Conservation (phyloP, 1,139 yeast genomes). For the Yamadazyma sp. region DNA sequence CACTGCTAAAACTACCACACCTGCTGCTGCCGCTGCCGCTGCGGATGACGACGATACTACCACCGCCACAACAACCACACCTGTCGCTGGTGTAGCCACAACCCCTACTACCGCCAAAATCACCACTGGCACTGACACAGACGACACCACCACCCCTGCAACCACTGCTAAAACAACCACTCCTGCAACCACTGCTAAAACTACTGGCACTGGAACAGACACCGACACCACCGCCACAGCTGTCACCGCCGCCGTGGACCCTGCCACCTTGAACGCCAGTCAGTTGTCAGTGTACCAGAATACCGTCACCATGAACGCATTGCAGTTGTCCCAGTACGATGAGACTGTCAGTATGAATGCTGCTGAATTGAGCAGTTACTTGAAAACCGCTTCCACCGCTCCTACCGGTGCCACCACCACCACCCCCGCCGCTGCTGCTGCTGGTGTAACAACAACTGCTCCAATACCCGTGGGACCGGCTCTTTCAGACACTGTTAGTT, state of each 20-base stretch:
- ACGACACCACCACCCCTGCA: constrained; percentile 11
- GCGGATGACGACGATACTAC: too few relatives aligned
- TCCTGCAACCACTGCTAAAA: constrained; percentile 8
- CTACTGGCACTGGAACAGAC: constrained; percentile 11
- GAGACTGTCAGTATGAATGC: constrained; percentile 14
- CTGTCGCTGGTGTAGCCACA: constrained; percentile 5
- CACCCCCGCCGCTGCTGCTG: constrained; percentile 7
- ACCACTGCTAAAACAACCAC: constrained; percentile 9
- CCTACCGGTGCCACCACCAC: constrained; percentile 7
- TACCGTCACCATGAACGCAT: constrained; percentile 16
- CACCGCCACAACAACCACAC: constrained; percentile 7
- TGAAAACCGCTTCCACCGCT: constrained; percentile 15
- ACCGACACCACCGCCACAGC: constrained; percentile 9
- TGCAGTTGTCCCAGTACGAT: constrained; percentile 12
- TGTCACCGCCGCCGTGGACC: constrained; percentile 7
- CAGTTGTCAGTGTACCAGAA: constrained; percentile 9
- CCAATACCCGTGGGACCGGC: constrained; percentile 12
- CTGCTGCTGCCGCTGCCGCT: constrained; percentile 8
- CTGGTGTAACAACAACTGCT: constrained; percentile 10
- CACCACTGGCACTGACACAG: constrained; percentile 9
- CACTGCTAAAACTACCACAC: constrained; percentile 7
- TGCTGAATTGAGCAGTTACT: constrained; percentile 11
- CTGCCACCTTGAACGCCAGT: constrained; percentile 10
- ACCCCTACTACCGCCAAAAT: constrained; percentile 4
- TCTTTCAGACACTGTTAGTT: constrained; percentile 18